Evolutionary conservation across 129 eudicot species (phyloP), one percentile per base, ranked within the genome.

Genomic region (Tanacetum coccineum): DNA sequence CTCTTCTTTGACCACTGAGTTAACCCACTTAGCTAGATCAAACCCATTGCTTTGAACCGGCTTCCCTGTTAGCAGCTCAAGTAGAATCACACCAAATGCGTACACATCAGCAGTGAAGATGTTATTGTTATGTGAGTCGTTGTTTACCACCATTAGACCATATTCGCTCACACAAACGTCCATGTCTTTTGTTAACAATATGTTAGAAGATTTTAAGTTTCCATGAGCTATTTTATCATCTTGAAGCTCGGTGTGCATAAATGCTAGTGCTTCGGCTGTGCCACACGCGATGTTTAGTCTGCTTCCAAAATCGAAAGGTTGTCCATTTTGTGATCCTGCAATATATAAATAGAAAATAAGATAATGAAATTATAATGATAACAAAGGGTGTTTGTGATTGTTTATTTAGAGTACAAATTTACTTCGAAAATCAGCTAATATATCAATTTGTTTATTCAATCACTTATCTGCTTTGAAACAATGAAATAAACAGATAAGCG

Each of bases 181-280:
- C 89, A 83, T 78, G 62, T 66, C 69, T 2, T 72, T 59, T 74
- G 74, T 79, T 8, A 89, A 65, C 53, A 89, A 47, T 49, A 89
- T 85, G 81, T 89, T 89, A 13, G 96, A 85, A 30, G 93, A 83
- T 79, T 88, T 88, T n/a, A 88, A 46, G 81, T 89, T 89, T 32
- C 96, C 96, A 30, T 89, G 93, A 64, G 93, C 73, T 8, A 89
- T 83, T 20, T 72, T 71, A 36, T 89, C 85, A 2, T 45, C 74
- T 44, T 80, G 66, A 51, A 85, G 96, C 76, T 68, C 81, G 50
- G 70, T 70, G 49, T 89, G 96, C 93, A 85, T 83, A 79, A 76
- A 79, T 1, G 87, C 85, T 36, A 89, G 59, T 42, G 89, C 89
- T 57, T 83, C 81, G 0, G 87, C 82, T 9, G 72, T 66, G 60